Conservation (phyloP, 2,329 filamentous ascomycete genomes). For the Magnaporthiopsis rhizophila region DNA sequence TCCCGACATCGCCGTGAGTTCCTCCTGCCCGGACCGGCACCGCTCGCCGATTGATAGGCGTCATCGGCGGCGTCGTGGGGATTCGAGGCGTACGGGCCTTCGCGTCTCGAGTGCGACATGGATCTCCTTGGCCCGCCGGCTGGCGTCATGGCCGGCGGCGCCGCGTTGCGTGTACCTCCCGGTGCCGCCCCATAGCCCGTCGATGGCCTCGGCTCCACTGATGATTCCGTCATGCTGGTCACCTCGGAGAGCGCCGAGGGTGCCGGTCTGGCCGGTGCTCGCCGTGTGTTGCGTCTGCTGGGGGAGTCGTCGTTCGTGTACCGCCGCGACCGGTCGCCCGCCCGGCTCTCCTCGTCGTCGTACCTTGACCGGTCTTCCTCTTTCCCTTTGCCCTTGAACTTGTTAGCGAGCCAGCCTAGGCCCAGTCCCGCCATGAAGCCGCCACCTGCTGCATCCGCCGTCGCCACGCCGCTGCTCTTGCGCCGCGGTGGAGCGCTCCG, state of each 20-base stretch:
- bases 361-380: slow-evolving; percentile 40
- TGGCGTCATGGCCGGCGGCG: slow-evolving; percentile 4
- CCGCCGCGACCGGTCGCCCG: slow-evolving; percentile 52
- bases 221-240: slow-evolving; percentile 17
- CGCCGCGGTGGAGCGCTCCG: slow-evolving; percentile 32
- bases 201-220: slow-evolving; percentile 29
- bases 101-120: slow-evolving; percentile 32
- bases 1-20: slow-evolving; percentile 38
- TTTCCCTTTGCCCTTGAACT: slow-evolving; percentile 53
- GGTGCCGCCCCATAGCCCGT: slow-evolving; percentile 4
- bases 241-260: slow-evolving; percentile 21
- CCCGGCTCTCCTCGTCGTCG: slow-evolving; percentile 44
- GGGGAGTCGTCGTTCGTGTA: slow-evolving; percentile 60
- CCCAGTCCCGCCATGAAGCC: slow-evolving; percentile 54
- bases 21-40: slow-evolving; percentile 27
- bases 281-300: slow-evolving; percentile 28
- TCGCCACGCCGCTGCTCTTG: slow-evolving; percentile 29
- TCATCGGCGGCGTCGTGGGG: slow-evolving; percentile 39
- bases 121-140: slow-evolving; percentile 18
- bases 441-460: slow-evolving; percentile 37
- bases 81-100: slow-evolving; percentile 30
- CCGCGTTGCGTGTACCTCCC: slow-evolving; percentile 7
- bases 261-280: slow-evolving; percentile 13
- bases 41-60: slow-evolving; percentile 31
- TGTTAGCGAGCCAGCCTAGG: slow-evolving; percentile 60